These are phyloP conservation scores for Lipomyces yamadae DNA, from an alignment of 805 yeast species.

Conservation along the genomic window DNA sequence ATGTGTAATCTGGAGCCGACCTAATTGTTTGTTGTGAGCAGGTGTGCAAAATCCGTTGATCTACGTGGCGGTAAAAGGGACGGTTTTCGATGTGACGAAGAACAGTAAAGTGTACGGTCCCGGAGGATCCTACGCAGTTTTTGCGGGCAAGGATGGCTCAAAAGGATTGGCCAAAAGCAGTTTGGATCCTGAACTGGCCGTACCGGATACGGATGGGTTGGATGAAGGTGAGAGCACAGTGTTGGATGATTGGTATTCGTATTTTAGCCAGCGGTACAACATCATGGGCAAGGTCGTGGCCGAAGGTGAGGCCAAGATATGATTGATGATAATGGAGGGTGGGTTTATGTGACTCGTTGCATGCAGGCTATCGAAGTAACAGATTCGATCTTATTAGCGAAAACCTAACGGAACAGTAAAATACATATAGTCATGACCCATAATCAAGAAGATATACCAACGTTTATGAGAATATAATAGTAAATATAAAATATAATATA, in stretches of 20 bases:
- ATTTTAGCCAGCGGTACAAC: conserved; percentile 49
- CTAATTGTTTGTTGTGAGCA: background rate
- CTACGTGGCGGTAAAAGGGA: conserved; percentile 77
- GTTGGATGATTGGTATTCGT: conserved; percentile 74
- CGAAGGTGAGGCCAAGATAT: conserved; percentile 22
- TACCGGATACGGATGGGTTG: conserved; percentile 49
- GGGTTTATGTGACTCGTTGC: no score
- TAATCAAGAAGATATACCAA: background rate
- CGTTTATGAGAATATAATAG: background rate
- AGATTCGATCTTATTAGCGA: background rate
- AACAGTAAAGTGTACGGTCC: conserved; percentile 75
- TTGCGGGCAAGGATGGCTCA: conserved; percentile 79
- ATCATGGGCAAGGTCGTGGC: conserved; percentile 28
- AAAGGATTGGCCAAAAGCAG: conserved; percentile 75
- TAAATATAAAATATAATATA: no score
- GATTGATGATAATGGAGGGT: background rate
- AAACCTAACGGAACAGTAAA: background rate
- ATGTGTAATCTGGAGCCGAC: no score
- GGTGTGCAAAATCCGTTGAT: conserved; percentile 54
- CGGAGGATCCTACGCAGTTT: conserved; percentile 70
- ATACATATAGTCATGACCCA: conserved; percentile 3
- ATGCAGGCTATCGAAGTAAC: no score
- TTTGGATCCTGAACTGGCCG: conserved; percentile 58
- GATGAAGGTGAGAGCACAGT: conserved; percentile 63
- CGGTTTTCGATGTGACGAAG: conserved; percentile 74